A percentile compares a stretch with the other conserved stretches of the same genome.
These are phyloP conservation scores for Neonectria sp. DNA, from an alignment of 2,329 filamentous ascomycete genomes.

Conservation along the genomic window DNA sequence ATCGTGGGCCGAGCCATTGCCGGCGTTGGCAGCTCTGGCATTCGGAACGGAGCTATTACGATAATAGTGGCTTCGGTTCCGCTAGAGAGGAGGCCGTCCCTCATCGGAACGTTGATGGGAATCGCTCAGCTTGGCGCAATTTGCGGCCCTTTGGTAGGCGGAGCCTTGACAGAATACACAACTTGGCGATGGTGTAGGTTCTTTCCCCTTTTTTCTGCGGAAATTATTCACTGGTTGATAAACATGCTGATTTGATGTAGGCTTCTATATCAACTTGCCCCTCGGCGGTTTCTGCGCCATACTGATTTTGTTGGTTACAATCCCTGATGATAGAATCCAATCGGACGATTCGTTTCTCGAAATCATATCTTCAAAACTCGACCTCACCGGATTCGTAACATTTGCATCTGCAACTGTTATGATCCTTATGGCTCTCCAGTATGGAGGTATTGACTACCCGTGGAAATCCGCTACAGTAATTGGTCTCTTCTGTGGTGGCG, in stretches of 20 bases:
- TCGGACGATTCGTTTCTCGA: constrained; percentile 29
- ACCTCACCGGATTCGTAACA: constrained; percentile 60
- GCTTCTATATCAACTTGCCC: constrained; percentile 65
- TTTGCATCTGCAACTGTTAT: constrained; percentile 64
- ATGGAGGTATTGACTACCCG: constrained; percentile 62
- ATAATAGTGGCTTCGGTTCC: constrained; percentile 43
- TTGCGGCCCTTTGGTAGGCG: constrained; percentile 63
- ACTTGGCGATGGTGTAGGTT: constrained; percentile 62
- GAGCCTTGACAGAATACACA: constrained; percentile 56
- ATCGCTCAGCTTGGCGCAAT: constrained; percentile 61
- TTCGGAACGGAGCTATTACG: not conserved
- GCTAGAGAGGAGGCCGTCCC: constrained; percentile 45
- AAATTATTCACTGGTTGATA: not conserved
- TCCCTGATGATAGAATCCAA: constrained; percentile 52
- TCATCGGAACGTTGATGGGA: constrained; percentile 48
- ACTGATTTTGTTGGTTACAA: constrained; percentile 50
- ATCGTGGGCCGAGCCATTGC: constrained; percentile 15
- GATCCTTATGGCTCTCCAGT: constrained; percentile 66
- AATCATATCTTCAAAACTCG: constrained; percentile 54
- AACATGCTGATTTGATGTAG: constrained; percentile 39
- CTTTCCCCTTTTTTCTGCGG: not conserved
- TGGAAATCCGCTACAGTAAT: constrained; percentile 64
- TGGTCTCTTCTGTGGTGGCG: constrained; percentile 62
- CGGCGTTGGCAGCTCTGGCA: constrained; percentile 5
- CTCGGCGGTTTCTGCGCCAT: constrained; percentile 55